phyloP scores from a whole-genome alignment of 2,329 filamentous ascomycete genomes.

The Exophiala bonariae region DNA sequence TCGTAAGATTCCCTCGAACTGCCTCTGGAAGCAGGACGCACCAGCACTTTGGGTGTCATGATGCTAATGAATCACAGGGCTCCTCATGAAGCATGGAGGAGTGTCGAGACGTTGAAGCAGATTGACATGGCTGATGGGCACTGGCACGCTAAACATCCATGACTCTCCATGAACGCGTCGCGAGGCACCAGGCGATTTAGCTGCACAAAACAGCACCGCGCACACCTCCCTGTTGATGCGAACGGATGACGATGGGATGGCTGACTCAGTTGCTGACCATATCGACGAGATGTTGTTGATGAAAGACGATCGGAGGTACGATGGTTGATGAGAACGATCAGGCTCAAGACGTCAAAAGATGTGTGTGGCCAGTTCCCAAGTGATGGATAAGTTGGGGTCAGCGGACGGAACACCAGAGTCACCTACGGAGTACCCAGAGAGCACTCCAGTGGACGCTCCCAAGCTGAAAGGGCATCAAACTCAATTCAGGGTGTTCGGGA shows the following conservation, averaged over 20 bases:
- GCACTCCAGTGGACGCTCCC: too few species aligned
- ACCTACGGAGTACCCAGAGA: too few species aligned
- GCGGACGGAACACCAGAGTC: too few species aligned
- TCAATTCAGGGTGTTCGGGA: too few species aligned
- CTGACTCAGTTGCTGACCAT: slow-evolving; percentile 1
- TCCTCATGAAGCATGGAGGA: neutral
- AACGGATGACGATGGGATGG: neutral
- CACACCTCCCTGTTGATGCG: neutral
- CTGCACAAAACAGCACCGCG: neutral
- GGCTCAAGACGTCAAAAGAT: neutral
- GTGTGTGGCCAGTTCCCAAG: neutral
- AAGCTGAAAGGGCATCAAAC: too few species aligned
- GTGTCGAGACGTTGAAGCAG: slow-evolving; percentile 3
- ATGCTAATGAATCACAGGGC: neutral
- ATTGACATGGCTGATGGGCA: slow-evolving; percentile 14
- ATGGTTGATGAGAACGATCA: neutral
- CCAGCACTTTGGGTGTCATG: slow-evolving; percentile 14
- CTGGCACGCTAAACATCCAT: slow-evolving; percentile 3
- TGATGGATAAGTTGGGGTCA: too few species aligned
- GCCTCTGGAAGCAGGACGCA: slow-evolving; percentile 15
- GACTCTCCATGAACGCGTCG: slow-evolving; percentile 19
- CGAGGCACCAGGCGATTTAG: slow-evolving; percentile 6
- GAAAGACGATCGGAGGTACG: neutral
- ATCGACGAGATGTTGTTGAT: neutral
- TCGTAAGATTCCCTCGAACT: slow-evolving; percentile 15